These are phyloP conservation scores for Podospora anserina DNA, from an alignment of 495 filamentous ascomycete species.

Conservation along the genomic window DNA sequence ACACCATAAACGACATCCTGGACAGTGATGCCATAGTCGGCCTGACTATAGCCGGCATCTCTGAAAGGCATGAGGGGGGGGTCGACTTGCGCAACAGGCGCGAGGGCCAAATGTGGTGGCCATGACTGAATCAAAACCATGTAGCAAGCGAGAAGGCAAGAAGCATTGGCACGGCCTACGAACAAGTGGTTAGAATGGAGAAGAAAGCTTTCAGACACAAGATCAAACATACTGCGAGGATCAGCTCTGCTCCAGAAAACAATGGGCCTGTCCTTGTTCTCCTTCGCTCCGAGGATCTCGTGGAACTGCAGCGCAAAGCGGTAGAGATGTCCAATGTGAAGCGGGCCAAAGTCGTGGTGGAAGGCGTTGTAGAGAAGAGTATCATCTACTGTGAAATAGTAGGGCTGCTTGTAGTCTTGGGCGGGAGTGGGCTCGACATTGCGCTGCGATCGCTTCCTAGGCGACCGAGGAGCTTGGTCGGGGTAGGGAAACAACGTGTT, in stretches of 20 bases:
- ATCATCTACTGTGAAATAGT: conserved; percentile 95
- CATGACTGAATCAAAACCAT: conserved; percentile 98
- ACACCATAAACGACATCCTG: conserved; percentile 98
- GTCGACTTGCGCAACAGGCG: conserved; percentile 91
- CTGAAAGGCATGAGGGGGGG: conserved; percentile 98
- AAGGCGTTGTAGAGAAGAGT: conserved; percentile 94
- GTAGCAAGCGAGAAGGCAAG: conserved; percentile 92
- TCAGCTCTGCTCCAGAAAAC: conserved; percentile 95
- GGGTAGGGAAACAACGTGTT: conserved; percentile 86
- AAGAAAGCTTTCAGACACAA: not conserved
- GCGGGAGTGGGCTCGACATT: conserved; percentile 51
- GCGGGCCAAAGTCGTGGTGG: conserved; percentile 95
- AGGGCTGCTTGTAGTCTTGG: conserved; percentile 55
- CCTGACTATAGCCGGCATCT: conserved; percentile 97
- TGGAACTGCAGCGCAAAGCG: conserved; percentile 93
- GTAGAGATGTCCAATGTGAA: conserved; percentile 96
- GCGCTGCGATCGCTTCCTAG: conserved; percentile 72
- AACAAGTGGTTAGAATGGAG: conserved; percentile 9
- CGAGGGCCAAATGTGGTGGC: conserved; percentile 97
- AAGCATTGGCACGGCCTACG: conserved; percentile 83
- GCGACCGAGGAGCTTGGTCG: conserved; percentile 52
- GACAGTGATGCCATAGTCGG: conserved; percentile 88
- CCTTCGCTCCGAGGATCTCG: conserved; percentile 83
- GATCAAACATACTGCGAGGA: conserved; percentile 65
- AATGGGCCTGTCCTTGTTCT: conserved; percentile 73